A percentile compares a stretch with the other conserved stretches of the same genome.
These are phyloP conservation scores for Aphanomyces stellatus DNA, from an alignment of 352 stramenopile genomes.

Conservation along the genomic window DNA sequence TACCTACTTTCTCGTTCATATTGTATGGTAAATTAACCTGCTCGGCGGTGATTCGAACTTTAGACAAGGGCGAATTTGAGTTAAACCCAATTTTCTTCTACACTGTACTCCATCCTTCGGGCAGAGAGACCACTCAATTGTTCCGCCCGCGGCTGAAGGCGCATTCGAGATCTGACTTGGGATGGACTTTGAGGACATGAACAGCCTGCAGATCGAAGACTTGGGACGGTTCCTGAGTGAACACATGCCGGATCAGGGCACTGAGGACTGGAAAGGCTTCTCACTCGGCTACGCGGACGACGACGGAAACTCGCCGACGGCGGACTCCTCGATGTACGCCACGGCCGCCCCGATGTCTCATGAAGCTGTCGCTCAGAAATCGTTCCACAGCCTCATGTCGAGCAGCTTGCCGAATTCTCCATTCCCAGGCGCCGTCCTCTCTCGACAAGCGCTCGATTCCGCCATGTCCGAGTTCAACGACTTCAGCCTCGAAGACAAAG, in stretches of 20 bases:
- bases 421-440: constrained; percentile 1
- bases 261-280: constrained; percentile 64
- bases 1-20: background rate
- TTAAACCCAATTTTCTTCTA: background rate
- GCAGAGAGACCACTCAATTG: background rate
- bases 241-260: constrained; percentile 27
- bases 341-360: background rate
- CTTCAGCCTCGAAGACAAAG: constrained; percentile 17
- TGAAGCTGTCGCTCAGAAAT: background rate
- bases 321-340: background rate
- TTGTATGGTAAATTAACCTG: background rate
- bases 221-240: constrained; percentile 63
- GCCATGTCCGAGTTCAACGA: constrained; percentile 18
- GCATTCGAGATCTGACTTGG: background rate
- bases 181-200: constrained; percentile 45
- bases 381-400: constrained; percentile 1
- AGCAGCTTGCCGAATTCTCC: constrained; percentile 13
- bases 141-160: background rate
- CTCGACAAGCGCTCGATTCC: constrained; percentile 12
- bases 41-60: background rate
- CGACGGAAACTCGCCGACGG: background rate
- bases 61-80: background rate
- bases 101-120: background rate
- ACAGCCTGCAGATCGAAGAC: constrained; percentile 61
- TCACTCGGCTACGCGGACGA: constrained; percentile 57